Conservation (phyloP, 1,284 basidiomycete species). For the Cryptococcus sp. region DNA sequence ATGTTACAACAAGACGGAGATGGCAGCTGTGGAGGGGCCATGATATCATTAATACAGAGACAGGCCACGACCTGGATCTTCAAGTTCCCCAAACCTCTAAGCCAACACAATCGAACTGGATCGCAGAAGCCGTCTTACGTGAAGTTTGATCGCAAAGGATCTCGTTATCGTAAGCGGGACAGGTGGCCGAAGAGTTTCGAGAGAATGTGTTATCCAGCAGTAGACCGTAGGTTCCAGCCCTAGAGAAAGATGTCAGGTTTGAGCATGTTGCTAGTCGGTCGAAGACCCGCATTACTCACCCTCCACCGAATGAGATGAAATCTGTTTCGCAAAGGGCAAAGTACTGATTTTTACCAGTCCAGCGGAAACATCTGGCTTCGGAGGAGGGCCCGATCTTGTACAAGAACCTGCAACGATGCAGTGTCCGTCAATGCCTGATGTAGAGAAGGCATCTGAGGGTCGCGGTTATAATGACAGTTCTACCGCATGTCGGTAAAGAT, state of each 20-base stretch:
- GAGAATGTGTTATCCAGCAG: conserved; percentile 83
- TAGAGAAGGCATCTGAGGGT: background rate
- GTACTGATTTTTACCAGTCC: conserved; percentile 90
- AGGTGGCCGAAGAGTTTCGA: conserved; percentile 78
- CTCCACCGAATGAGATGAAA: conserved; percentile 85
- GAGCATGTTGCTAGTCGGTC: background rate
- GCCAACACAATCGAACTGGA: conserved; percentile 75
- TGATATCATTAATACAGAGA: background rate
- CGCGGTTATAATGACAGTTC: background rate
- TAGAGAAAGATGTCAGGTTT: conserved; percentile 39
- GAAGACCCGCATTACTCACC: conserved; percentile 60
- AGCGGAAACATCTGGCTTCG: conserved; percentile 68
- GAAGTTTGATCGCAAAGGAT: conserved; percentile 65
- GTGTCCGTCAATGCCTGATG: background rate
- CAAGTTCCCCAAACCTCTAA: conserved; percentile 73
- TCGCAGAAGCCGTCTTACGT: conserved; percentile 57
- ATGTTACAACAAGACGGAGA: no score
- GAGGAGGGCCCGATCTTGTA: conserved; percentile 60
- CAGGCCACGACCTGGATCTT: background rate
- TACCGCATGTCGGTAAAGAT: background rate
- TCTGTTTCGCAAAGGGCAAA: conserved; percentile 79
- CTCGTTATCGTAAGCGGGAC: conserved; percentile 86
- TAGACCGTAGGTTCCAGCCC: conserved; percentile 83
- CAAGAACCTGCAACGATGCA: conserved; percentile 64
- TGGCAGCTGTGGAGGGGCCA: no score